These are phyloP conservation scores for Wickerhamiella allomyrinae DNA, from an alignment of 805 yeast genomes.

Conservation along the genomic window DNA sequence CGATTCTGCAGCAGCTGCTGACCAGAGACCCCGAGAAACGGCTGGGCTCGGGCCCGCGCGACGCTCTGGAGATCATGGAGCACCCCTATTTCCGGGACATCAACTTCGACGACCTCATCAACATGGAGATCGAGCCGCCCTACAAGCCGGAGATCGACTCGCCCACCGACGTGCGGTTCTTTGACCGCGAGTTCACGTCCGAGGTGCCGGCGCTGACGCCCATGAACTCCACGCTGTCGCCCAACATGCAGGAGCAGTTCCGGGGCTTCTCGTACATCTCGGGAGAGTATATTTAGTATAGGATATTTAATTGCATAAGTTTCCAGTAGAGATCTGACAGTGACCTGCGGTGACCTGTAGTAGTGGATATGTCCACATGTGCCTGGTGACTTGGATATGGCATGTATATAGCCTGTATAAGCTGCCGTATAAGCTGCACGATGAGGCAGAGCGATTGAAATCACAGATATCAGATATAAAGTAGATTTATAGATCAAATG, in stretches of 20 bases:
- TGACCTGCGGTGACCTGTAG: too few relatives aligned
- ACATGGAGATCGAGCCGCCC: slow-evolving; percentile 68
- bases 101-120: slow-evolving; percentile 72
- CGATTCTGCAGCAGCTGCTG: slow-evolving; percentile 76
- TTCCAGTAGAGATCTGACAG: background rate
- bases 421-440: too few relatives aligned
- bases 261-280: slow-evolving; percentile 76
- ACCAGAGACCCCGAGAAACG: slow-evolving; percentile 79
- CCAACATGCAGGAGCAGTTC: slow-evolving; percentile 89
- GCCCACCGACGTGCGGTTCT: slow-evolving; percentile 83
- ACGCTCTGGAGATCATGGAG: slow-evolving; percentile 87
- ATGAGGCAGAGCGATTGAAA: too few relatives aligned
- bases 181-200: slow-evolving; percentile 87
- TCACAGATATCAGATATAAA: too few relatives aligned
- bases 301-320: background rate
- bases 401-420: too few relatives aligned
- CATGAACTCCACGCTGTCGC: slow-evolving; percentile 71
- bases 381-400: too few relatives aligned
- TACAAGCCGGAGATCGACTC: slow-evolving; percentile 75
- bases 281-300: slow-evolving; percentile 18
- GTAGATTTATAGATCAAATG: too few relatives aligned
- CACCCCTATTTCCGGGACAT: slow-evolving; percentile 89
- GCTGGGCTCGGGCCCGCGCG: slow-evolving; percentile 75
- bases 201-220: slow-evolving; percentile 94
- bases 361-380: too few relatives aligned